phyloP scores from a whole-genome alignment of 441 rosid species.

The Arabidopsis lyrata region DNA sequence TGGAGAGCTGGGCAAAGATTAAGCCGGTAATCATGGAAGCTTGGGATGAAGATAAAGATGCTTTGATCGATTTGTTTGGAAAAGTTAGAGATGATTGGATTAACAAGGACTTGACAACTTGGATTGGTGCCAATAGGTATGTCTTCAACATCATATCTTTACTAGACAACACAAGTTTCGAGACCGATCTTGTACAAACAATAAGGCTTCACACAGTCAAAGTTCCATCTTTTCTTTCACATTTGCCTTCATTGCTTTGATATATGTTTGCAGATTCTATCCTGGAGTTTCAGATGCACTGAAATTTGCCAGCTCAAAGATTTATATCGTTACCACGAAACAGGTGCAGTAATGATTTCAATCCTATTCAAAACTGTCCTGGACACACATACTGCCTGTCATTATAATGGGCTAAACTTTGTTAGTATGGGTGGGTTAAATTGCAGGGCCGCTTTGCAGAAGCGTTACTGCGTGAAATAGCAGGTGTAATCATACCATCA shows the following conservation, averaged over 20 bases:
- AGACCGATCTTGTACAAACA: not conserved
- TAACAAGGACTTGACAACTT: conserved; percentile 68
- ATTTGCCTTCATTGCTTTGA: conserved; percentile 17
- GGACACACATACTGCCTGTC: not conserved
- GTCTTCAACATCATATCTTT: conserved; percentile 10
- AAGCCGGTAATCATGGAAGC: conserved; percentile 83
- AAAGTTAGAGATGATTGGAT: conserved; percentile 96
- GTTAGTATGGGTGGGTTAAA: not conserved
- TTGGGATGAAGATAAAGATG: conserved; percentile 81
- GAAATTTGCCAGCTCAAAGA: conserved; percentile 78
- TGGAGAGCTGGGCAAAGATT: conserved; percentile 78
- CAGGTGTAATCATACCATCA: conserved; percentile 75
- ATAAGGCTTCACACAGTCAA: not conserved
- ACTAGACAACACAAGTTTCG: not conserved
- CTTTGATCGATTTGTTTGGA: conserved; percentile 77
- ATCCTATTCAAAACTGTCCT: not conserved
- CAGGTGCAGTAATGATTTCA: conserved; percentile 56
- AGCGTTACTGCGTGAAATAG: conserved; percentile 74
- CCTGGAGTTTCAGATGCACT: conserved; percentile 93
- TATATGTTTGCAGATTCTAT: conserved; percentile 65
- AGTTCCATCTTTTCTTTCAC: not conserved
- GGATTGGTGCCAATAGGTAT: conserved; percentile 96
- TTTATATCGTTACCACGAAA: conserved; percentile 88
- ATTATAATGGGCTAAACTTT: conserved; percentile 14
- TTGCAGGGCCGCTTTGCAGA: conserved; percentile 84